These are phyloP conservation scores for Fraxinus excelsior DNA, from an alignment of 257 asterid species.

Conservation along the genomic window DNA sequence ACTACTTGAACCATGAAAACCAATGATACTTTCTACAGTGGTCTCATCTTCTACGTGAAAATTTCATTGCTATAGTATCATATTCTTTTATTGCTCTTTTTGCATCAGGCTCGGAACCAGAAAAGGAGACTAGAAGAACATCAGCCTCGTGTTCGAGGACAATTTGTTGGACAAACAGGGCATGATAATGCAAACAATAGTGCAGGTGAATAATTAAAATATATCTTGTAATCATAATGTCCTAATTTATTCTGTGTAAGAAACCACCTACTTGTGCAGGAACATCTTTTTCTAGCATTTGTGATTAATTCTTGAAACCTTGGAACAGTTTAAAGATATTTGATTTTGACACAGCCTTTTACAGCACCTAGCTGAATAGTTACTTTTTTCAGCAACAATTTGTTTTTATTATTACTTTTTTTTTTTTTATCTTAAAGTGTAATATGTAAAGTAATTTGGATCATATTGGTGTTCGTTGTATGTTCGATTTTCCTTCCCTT, in stretches of 20 bases:
- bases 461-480: neutral
- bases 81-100: conserved; percentile 12
- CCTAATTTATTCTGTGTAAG: neutral
- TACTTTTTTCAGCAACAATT: neutral
- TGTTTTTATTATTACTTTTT: neutral
- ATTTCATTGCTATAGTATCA: neutral
- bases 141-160: conserved; percentile 65
- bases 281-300: neutral
- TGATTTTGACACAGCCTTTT: neutral
- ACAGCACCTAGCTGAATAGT: neutral
- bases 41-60: neutral
- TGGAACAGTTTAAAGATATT: neutral
- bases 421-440: neutral
- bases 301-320: neutral
- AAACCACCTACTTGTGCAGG: neutral
- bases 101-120: conserved; percentile 52
- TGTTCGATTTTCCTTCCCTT: neutral
- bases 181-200: conserved; percentile 45
- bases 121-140: conserved; percentile 71
- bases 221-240: neutral
- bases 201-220: conserved; percentile 40
- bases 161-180: conserved; percentile 52
- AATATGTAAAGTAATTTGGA: neutral
- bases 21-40: conserved; percentile 8
- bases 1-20: neutral